phyloP scores from a whole-genome alignment of 2,329 filamentous ascomycete species.

The Fusarium heterosporum region DNA sequence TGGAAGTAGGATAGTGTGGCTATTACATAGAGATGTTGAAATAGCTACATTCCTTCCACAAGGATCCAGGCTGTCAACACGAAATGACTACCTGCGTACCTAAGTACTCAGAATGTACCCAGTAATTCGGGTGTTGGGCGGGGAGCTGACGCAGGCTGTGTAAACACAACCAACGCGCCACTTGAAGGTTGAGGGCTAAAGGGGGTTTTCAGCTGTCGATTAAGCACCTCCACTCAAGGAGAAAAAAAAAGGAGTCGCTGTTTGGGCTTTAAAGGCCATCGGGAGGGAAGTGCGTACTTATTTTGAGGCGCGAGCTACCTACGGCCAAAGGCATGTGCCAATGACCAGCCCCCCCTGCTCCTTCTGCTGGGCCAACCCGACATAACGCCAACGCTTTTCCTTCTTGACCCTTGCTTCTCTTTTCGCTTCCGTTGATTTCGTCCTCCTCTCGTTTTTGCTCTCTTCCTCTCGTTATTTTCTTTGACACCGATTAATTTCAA shows the following conservation, averaged over 20 bases:
- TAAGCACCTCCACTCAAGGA: conserved; percentile 15
- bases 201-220: background rate
- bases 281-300: conserved; percentile 24
- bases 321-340: conserved; percentile 5
- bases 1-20: background rate
- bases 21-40: background rate
- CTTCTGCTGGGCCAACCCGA: conserved; percentile 38
- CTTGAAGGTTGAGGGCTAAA: background rate
- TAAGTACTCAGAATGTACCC: background rate
- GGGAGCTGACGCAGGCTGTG: conserved; percentile 4
- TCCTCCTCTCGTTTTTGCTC: conserved; percentile 25
- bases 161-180: background rate
- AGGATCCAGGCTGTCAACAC: conserved; percentile 11
- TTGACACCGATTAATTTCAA: conserved; percentile 24
- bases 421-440: conserved; percentile 30
- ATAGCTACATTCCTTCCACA: background rate
- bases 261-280: conserved; percentile 26
- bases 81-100: conserved; percentile 1
- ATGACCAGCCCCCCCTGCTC: conserved; percentile 27
- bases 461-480: conserved; percentile 17
- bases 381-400: conserved; percentile 38
- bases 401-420: conserved; percentile 24
- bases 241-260: conserved; percentile 23
- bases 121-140: conserved; percentile 1
- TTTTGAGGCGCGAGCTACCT: background rate